These are phyloP conservation scores for Arabidopsis lyrata DNA, from an alignment of 441 rosid genomes.

Conservation along the genomic window DNA sequence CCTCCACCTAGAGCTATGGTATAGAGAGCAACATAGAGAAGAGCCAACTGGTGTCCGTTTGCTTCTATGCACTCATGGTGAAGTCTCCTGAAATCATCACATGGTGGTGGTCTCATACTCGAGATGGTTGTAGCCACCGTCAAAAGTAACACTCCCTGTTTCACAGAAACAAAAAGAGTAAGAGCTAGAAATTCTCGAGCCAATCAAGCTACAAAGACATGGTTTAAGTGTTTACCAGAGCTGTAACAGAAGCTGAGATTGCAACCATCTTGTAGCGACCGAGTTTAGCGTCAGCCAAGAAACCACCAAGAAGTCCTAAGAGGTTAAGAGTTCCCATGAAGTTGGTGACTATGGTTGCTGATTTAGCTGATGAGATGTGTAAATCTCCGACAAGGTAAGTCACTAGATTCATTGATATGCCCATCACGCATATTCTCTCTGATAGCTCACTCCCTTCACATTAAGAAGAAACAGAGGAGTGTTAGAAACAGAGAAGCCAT, in stretches of 20 bases:
- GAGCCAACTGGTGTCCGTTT: conserved; percentile 62
- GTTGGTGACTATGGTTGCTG: conserved; percentile 83
- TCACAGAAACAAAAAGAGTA: conserved; percentile 15
- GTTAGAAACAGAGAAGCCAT: conserved; percentile 8
- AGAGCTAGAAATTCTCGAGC: not conserved
- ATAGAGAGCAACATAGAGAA: conserved; percentile 84
- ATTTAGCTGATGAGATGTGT: conserved; percentile 78
- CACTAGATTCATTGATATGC: conserved; percentile 90
- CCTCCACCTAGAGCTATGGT: conserved; percentile 86
- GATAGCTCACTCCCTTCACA: conserved; percentile 73
- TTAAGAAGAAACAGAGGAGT: conserved; percentile 3
- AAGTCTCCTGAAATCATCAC: conserved; percentile 59
- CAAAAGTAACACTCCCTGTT: conserved; percentile 69
- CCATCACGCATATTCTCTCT: conserved; percentile 89
- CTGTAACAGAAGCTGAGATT: conserved; percentile 64
- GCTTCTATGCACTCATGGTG: conserved; percentile 77
- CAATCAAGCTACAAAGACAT: not conserved
- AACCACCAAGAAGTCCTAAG: conserved; percentile 87
- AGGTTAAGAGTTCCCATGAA: conserved; percentile 92
- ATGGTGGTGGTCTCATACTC: conserved; percentile 79
- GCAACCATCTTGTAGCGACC: conserved; percentile 85
- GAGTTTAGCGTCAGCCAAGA: conserved; percentile 89
- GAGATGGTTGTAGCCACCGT: conserved; percentile 73
- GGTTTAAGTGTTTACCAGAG: conserved; percentile 54
- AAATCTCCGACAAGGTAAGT: conserved; percentile 81